These are phyloP conservation scores for Emericellopsis terricola DNA, from an alignment of 495 filamentous ascomycete genomes.

Conservation along the genomic window DNA sequence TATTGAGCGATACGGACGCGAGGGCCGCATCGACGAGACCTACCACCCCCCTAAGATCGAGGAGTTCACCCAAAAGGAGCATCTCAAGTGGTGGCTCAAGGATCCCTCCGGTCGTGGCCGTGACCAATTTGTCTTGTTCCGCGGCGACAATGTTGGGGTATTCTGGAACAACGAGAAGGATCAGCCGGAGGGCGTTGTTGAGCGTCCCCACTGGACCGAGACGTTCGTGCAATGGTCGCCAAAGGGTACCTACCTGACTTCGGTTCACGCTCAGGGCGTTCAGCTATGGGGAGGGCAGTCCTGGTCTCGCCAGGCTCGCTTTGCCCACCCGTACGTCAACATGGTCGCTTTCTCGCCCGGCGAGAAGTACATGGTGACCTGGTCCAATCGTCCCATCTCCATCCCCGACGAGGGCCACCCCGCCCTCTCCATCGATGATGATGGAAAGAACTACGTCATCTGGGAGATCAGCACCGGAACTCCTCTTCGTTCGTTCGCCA, in stretches of 20 bases:
- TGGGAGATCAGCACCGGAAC: conserved; percentile 91
- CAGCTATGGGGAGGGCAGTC: conserved; percentile 86
- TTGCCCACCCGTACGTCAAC: conserved; percentile 88
- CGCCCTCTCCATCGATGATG: conserved; percentile 69
- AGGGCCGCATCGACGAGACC: conserved; percentile 81
- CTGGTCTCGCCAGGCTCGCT: conserved; percentile 81
- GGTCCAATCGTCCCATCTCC: conserved; percentile 81
- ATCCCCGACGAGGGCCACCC: conserved; percentile 76
- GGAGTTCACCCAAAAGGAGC: conserved; percentile 76
- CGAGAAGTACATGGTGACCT: conserved; percentile 88
- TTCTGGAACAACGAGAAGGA: conserved; percentile 98
- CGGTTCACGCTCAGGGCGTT: conserved; percentile 86
- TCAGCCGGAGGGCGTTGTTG: conserved; percentile 67
- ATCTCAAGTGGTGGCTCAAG: conserved; percentile 80
- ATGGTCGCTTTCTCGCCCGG: conserved; percentile 87
- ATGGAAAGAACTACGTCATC: conserved; percentile 97
- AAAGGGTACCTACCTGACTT: conserved; percentile 80
- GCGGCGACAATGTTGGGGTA: conserved; percentile 74
- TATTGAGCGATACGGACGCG: conserved; percentile 86
- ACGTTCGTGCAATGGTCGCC: conserved; percentile 96
- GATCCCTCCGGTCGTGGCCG: conserved; percentile 73
- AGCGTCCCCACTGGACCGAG: conserved; percentile 91
- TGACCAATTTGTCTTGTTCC: conserved; percentile 88
- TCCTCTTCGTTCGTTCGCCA: conserved; percentile 79
- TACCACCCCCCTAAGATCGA: conserved; percentile 64